Percentiles rank a stretch among this genome's conserved stretches.
Evolutionary conservation across 257 asterid genomes (phyloP).

Genomic region (Lavandula angustifolia): DNA sequence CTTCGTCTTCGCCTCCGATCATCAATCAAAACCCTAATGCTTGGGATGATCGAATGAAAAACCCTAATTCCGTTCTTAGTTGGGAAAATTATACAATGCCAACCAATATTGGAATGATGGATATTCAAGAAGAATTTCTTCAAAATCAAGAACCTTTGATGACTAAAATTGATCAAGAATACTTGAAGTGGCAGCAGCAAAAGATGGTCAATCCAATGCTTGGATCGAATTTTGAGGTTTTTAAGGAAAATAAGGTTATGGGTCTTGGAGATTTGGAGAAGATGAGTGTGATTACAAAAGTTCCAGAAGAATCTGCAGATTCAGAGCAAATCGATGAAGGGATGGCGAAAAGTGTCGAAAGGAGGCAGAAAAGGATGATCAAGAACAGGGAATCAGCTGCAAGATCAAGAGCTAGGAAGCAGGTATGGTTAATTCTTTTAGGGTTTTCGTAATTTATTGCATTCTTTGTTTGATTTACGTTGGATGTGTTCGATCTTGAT

Average conservation of each 20-base stretch:
- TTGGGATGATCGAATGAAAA: slow-evolving; percentile 22
- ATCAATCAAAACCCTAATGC: slow-evolving; percentile 19
- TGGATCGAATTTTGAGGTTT: slow-evolving; percentile 13
- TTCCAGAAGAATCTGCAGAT: slow-evolving; percentile 20
- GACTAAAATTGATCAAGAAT: slow-evolving; percentile 27
- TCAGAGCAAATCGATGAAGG: slow-evolving; percentile 24
- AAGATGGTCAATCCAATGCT: background rate
- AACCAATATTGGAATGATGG: slow-evolving; percentile 10
- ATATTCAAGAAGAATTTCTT: slow-evolving; percentile 7
- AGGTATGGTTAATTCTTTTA: slow-evolving; percentile 30
- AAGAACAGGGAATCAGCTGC: slow-evolving; percentile 63
- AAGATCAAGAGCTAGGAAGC: slow-evolving; percentile 49
- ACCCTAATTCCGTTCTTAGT: background rate
- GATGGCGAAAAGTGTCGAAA: slow-evolving; percentile 36
- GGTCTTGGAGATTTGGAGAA: slow-evolving; percentile 1
- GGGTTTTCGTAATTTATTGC: background rate
- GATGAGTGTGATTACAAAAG: background rate
- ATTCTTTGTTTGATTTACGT: background rate
- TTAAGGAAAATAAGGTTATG: slow-evolving; percentile 20
- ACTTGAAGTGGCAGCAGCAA: slow-evolving; percentile 24
- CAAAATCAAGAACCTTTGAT: slow-evolving; percentile 6
- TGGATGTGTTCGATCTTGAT: background rate
- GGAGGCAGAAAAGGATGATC: slow-evolving; percentile 49
- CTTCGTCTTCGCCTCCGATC: slow-evolving; percentile 28
- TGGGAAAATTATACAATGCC: slow-evolving; percentile 18